These are phyloP conservation scores for Citrullus mucosospermus DNA, from an alignment of 306 rosid genomes.

Conservation along the genomic window DNA sequence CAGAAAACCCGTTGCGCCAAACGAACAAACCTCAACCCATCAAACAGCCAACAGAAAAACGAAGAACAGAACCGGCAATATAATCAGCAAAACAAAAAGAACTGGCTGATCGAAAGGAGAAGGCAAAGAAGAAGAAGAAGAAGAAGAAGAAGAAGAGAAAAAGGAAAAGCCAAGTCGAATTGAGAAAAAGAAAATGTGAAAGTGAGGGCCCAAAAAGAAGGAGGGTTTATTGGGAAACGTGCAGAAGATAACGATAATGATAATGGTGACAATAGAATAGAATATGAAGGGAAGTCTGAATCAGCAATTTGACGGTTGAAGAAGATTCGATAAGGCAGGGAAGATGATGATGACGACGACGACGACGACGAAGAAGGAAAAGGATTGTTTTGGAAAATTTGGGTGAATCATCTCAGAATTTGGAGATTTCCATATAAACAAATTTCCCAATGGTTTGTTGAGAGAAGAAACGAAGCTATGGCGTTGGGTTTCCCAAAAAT, in stretches of 20 bases:
- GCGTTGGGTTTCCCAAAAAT: too few relatives aligned
- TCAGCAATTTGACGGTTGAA: not conserved
- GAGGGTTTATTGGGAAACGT: conserved; percentile 4
- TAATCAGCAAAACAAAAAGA: not conserved
- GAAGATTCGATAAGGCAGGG: not conserved
- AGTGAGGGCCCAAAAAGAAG: not conserved
- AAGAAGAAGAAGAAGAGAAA: not conserved
- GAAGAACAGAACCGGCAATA: not conserved
- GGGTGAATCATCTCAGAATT: not conserved
- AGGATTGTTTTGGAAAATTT: not conserved
- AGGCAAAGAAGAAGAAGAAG: not conserved
- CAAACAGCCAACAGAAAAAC: not conserved
- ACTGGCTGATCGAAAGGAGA: not conserved
- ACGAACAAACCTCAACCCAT: not conserved
- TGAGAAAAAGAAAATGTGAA: not conserved
- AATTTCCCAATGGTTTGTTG: too few relatives aligned
- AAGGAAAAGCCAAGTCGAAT: not conserved
- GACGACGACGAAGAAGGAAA: not conserved
- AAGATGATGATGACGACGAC: not conserved
- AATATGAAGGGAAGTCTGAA: not conserved
- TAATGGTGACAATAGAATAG: conserved; percentile 2
- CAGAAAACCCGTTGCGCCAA: not conserved
- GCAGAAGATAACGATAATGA: conserved; percentile 13
- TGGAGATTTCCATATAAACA: not conserved
- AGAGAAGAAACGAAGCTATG: too few relatives aligned